Evolutionary conservation across 108 stramenopile genomes (phyloP).

Genomic region (Aurantiochytrium sp.): DNA sequence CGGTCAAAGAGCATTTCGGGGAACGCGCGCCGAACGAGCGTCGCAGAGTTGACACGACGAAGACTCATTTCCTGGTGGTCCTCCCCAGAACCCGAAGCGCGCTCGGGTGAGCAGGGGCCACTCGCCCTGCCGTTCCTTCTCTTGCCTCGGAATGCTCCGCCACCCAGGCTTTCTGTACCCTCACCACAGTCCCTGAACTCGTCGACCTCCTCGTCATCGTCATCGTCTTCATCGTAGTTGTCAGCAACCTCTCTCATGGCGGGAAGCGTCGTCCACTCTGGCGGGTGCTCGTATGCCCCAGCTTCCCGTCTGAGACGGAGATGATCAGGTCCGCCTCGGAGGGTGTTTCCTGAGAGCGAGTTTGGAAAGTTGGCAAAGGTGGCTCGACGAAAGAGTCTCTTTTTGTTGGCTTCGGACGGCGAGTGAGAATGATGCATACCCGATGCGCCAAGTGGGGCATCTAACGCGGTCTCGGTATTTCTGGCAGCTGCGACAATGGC

Average conservation of each 20-base stretch:
- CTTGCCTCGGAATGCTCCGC: no score
- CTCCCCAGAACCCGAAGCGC: no score
- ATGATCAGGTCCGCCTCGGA: neutral
- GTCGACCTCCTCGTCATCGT: neutral
- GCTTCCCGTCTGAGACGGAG: neutral
- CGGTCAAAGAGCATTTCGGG: conserved; percentile 18
- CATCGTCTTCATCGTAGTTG: neutral
- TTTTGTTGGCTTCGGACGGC: neutral
- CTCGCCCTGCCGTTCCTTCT: no score
- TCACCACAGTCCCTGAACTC: no score
- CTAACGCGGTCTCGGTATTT: no score
- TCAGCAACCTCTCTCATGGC: neutral
- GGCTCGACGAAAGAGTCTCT: neutral
- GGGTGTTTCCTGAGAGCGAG: neutral
- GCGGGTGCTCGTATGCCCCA: neutral
- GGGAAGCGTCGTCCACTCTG: neutral
- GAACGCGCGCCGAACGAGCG: conserved; percentile 7
- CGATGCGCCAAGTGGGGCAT: no score
- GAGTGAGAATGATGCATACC: no score
- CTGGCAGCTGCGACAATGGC: neutral
- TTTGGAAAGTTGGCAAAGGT: neutral
- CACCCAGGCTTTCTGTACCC: no score
- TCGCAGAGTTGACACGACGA: neutral
- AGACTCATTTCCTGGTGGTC: neutral
- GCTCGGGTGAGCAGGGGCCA: no score